phyloP scores from a whole-genome alignment of 345 rosid genomes.

The Nasturtium officinale region DNA sequence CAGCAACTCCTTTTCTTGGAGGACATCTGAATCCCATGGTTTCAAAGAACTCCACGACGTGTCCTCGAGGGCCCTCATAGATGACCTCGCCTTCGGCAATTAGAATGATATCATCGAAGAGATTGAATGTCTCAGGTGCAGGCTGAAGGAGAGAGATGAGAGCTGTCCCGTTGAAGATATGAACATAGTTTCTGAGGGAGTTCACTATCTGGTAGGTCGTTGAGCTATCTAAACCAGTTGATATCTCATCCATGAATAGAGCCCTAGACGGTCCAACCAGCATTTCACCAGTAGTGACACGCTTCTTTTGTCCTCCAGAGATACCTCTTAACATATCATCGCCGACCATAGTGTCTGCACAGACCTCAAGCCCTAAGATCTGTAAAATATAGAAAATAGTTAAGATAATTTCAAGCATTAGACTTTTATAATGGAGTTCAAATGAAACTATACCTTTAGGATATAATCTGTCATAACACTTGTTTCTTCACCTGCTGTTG shows the following conservation, averaged over 20 bases:
- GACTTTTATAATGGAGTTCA: background rate
- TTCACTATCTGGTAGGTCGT: constrained; percentile 76
- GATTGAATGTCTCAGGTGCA: constrained; percentile 75
- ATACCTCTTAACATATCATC: constrained; percentile 72
- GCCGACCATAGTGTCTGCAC: constrained; percentile 75
- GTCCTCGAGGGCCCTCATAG: constrained; percentile 78
- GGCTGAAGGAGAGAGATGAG: constrained; percentile 88
- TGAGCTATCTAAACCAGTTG: constrained; percentile 81
- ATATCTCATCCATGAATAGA: constrained; percentile 85
- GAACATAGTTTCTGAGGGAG: constrained; percentile 59
- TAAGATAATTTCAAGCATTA: constrained; percentile 13
- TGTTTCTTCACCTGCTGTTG: constrained; percentile 52
- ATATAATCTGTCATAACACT: constrained; percentile 63
- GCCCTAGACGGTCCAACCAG: constrained; percentile 72
- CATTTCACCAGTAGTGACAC: constrained; percentile 89
- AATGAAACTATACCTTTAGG: constrained; percentile 54
- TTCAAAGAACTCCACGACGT: constrained; percentile 64
- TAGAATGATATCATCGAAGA: constrained; percentile 77
- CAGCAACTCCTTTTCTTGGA: constrained; percentile 73
- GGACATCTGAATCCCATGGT: constrained; percentile 76
- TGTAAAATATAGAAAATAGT: constrained; percentile 29
- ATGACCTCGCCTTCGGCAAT: constrained; percentile 70
- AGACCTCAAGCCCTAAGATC: constrained; percentile 69
- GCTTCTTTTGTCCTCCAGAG: constrained; percentile 76
- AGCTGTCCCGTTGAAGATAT: constrained; percentile 65